Conservation (phyloP, 768 basidiomycete genomes). For the Rhizopogon vesiculosus region DNA sequence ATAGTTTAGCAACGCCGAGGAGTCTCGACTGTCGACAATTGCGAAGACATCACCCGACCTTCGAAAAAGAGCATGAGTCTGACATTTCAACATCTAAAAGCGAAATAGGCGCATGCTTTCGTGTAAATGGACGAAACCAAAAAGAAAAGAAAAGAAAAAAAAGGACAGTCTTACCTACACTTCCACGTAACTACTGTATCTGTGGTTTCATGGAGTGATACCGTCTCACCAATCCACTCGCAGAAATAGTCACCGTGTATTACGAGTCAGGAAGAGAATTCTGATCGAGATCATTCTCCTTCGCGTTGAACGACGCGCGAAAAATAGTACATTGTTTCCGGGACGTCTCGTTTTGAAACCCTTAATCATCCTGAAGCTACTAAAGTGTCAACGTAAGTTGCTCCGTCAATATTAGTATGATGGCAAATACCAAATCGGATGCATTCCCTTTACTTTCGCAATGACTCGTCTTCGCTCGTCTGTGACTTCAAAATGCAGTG, state of each 20-base stretch:
- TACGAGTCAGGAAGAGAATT: conserved; percentile 12
- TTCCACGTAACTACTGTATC: conserved; percentile 1
- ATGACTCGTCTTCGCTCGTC: no score
- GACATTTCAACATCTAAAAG: conserved; percentile 10
- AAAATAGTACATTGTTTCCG: no score
- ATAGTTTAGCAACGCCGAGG: background rate
- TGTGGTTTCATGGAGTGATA: background rate
- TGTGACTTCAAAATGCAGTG: conserved; percentile 6
- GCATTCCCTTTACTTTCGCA: no score
- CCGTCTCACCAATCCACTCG: conserved; percentile 14
- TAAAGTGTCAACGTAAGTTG: background rate
- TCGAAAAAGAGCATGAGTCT: conserved; percentile 15
- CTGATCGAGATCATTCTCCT: conserved; percentile 11
- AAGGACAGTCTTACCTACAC: conserved; percentile 1
- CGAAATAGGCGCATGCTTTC: conserved; percentile 1
- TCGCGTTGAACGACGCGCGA: no score
- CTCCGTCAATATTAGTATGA: background rate
- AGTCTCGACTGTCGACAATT: conserved; percentile 19
- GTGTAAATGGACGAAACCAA: background rate
- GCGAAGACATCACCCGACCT: conserved; percentile 18
- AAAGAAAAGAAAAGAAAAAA: no score
- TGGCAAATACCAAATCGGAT: no score
- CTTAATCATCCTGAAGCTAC: no score
- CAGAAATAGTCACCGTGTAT: conserved; percentile 10
- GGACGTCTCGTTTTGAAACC: no score